Base-by-base conservation (phyloP, 345 rosid species). In the Eucalyptus camaldulensis region DNA sequence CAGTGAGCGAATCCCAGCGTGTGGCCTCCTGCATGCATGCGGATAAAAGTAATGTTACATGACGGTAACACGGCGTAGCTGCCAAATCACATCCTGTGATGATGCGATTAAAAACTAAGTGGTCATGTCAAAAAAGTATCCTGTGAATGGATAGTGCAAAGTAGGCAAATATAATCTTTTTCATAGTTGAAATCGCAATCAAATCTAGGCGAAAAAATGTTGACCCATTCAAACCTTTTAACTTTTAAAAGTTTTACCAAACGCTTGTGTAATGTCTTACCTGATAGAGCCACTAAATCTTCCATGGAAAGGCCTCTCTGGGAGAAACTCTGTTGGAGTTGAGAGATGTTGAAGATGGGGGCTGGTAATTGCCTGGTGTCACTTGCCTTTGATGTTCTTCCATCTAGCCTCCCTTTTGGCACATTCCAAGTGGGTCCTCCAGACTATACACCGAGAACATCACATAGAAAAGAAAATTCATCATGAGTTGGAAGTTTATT, bases 391-490 rank as follows among this genome's bases (percentile, higher is more conserved):
- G 99, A 95, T 85, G 95, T 92, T 90, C 97, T 95, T 58, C 99
- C 99, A 88, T 97, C 98, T 91, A 94, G 93, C 92, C 99, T 93
- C 40, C 99, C 98, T 91, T 96, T 96, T 1, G 96, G 99, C 33
- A 97, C 99, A 45, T 91, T 92, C 99, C 99, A 97, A 83, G 88
- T 90, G 1, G 99, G 99, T 31, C 98, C 99, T 80, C 99, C 99
- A 31, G 99, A 96, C 99, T 96, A 91, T 10, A n/a, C 31, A 11
- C 45, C 40, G 27, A 13, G 44, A 88, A 44, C 13, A 65, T 14
- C 60, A 67, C 47, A 67, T 69, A 22, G 80, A 40, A 13, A 60
- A 44, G 40, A 43, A 31, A 47, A 29, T 49, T 54, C 87, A 51
- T 86, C 62, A n/a, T 51, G 33, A 17, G 85, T 76, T 76, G 47